Conservation (phyloP, 2,329 filamentous ascomycete genomes). For the Dactylellina parvicollis region DNA sequence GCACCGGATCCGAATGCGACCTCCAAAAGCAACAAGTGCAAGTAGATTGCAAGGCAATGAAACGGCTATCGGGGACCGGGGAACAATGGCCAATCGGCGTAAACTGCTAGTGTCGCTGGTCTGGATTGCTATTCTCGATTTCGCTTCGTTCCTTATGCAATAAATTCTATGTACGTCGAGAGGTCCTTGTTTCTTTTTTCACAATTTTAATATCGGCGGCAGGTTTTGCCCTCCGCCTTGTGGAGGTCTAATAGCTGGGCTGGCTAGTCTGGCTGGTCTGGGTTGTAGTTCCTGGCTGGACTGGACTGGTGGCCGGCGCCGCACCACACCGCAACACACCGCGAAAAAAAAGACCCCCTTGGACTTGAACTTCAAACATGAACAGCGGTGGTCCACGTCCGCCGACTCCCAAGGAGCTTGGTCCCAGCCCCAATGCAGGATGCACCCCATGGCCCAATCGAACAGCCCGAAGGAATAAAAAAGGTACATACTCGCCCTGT, state of each 20-base stretch:
- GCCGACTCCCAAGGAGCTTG: slow-evolving; percentile 9
- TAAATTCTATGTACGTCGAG: not conserved
- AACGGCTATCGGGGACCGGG: slow-evolving; percentile 15
- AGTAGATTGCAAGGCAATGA: slow-evolving; percentile 15
- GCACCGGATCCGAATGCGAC: slow-evolving; percentile 7
- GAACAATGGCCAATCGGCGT: slow-evolving; percentile 21
- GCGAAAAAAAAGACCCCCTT: not conserved
- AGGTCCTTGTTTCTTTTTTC: slow-evolving; percentile 15
- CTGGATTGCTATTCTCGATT: not conserved
- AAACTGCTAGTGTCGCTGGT: not conserved
- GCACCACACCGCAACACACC: slow-evolving; percentile 46
- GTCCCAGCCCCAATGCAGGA: slow-evolving; percentile 16
- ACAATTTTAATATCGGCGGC: slow-evolving; percentile 12
- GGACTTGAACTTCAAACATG: slow-evolving; percentile 19
- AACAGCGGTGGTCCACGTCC: no score
- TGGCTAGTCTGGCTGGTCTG: not conserved
- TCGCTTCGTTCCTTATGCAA: slow-evolving; percentile 2
- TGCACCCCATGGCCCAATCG: not conserved
- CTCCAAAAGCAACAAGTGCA: slow-evolving; percentile 18
- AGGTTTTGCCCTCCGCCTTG: slow-evolving; percentile 34
- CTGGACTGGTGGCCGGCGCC: not conserved
- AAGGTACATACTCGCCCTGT: not conserved
- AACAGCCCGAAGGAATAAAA: not conserved
- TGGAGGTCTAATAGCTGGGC: no score
- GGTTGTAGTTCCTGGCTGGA: not conserved